phyloP scores from a whole-genome alignment of 108 stramenopile species.

The Cyclotella kingstonii region DNA sequence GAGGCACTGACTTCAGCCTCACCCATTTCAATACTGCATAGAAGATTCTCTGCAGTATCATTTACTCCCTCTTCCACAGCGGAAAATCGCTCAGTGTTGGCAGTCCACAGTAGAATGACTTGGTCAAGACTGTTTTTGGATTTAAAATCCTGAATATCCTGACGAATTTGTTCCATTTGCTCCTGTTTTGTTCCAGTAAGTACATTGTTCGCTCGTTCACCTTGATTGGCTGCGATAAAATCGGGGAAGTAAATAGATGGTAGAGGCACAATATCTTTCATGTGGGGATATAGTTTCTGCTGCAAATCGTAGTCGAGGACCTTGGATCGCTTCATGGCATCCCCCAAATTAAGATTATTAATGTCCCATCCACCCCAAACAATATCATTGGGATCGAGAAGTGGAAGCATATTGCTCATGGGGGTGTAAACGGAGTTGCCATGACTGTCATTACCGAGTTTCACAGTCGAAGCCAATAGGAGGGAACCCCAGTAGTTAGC shows the following conservation, averaged over 20 bases:
- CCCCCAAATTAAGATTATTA: conserved; percentile 84
- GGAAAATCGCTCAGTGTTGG: conserved; percentile 97
- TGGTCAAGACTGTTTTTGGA: conserved; percentile 81
- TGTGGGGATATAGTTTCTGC: conserved; percentile 87
- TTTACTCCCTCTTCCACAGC: conserved; percentile 92
- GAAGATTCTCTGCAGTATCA: conserved; percentile 89
- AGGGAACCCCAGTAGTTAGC: conserved; percentile 97
- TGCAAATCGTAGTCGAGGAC: conserved; percentile 93
- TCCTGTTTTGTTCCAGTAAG: conserved; percentile 89
- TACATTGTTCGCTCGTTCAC: conserved; percentile 94
- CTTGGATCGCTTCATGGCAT: conserved; percentile 88
- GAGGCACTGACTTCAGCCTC: conserved; percentile 94
- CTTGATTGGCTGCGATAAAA: conserved; percentile 98
- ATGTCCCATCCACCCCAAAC: conserved; percentile 99
- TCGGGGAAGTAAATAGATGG: conserved; percentile 93
- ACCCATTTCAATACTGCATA: conserved; percentile 84
- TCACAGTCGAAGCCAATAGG: conserved; percentile 90
- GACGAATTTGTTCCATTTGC: conserved; percentile 90
- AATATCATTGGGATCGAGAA: conserved; percentile 91
- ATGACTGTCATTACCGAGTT: conserved; percentile 77
- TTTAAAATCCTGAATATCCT: conserved; percentile 95
- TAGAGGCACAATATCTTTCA: conserved; percentile 88
- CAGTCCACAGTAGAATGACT: conserved; percentile 96
- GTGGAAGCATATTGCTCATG: conserved; percentile 89
- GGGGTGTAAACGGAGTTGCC: conserved; percentile 92